Conservation (phyloP, 139 green algal species). For the Chlorella sp. region DNA sequence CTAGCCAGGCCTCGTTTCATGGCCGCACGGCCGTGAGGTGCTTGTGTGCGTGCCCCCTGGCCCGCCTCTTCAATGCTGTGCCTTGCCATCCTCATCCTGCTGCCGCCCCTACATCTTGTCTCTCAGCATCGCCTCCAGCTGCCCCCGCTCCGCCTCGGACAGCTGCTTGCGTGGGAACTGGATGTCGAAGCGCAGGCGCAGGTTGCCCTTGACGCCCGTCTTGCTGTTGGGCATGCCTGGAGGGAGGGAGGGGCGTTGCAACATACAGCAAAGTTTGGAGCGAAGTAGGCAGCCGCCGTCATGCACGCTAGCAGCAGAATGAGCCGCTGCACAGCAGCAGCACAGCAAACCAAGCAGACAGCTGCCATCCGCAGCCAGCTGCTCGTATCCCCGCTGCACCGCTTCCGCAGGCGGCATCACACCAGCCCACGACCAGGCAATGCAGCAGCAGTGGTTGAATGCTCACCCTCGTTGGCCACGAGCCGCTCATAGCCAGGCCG, state of each 20-base stretch:
- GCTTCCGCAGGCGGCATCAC: too few relatives aligned
- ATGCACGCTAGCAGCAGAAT: background rate
- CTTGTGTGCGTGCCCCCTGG: background rate
- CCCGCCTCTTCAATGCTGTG: too few relatives aligned
- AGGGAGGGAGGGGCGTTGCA: background rate
- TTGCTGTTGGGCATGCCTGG: slow-evolving; percentile 87
- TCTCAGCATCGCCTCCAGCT: slow-evolving; percentile 33
- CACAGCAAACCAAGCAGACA: background rate
- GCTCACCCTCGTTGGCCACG: slow-evolving; percentile 50
- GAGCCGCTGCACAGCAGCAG: background rate
- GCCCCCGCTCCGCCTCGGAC: background rate
- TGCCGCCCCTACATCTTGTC: slow-evolving; percentile 18
- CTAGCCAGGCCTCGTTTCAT: background rate
- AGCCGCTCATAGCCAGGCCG: slow-evolving; percentile 37
- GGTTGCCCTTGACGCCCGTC: slow-evolving; percentile 67
- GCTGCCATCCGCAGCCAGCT: background rate
- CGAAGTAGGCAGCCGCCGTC: background rate
- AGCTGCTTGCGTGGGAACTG: slow-evolving; percentile 60
- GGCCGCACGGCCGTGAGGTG: background rate
- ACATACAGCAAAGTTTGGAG: background rate
- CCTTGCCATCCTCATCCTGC: background rate
- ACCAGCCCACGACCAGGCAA: background rate
- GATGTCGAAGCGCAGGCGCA: slow-evolving; percentile 77
- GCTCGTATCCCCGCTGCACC: background rate
- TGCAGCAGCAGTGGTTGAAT: background rate